Conservation (phyloP, 352 stramenopile species). For the Phytophthora megakarya region DNA sequence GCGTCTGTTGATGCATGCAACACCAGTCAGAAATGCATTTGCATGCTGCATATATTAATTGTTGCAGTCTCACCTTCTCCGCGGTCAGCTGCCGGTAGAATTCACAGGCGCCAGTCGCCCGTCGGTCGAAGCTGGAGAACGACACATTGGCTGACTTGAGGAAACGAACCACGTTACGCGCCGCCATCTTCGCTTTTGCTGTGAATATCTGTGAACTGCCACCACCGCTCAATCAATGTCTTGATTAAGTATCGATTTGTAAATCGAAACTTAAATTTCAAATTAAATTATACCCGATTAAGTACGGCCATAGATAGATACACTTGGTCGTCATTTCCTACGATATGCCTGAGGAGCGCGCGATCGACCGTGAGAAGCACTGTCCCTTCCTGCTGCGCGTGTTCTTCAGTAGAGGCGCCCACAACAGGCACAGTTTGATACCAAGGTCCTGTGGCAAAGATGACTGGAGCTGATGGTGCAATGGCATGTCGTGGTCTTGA, state of each 20-base stretch:
- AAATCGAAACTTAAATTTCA: slow-evolving; percentile 7
- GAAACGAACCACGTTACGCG: slow-evolving; percentile 85
- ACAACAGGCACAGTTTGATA: slow-evolving; percentile 48
- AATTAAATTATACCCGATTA: too few relatives aligned
- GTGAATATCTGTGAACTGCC: slow-evolving; percentile 17
- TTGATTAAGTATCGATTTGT: not conserved
- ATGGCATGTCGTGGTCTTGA: slow-evolving; percentile 10
- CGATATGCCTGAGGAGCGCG: slow-evolving; percentile 37
- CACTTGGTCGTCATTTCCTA: slow-evolving; percentile 8
- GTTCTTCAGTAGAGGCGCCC: slow-evolving; percentile 59
- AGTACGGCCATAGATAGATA: slow-evolving; percentile 8
- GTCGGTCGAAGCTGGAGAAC: slow-evolving; percentile 83
- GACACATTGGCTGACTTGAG: slow-evolving; percentile 85
- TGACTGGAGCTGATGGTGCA: slow-evolving; percentile 11
- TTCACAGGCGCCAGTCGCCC: slow-evolving; percentile 80
- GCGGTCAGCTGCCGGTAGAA: slow-evolving; percentile 86
- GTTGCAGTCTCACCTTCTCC: slow-evolving; percentile 56
- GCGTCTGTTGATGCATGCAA: slow-evolving; percentile 43
- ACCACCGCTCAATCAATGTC: slow-evolving; percentile 26
- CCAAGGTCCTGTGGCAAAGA: not conserved
- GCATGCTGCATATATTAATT: not conserved
- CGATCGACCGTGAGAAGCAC: slow-evolving; percentile 67
- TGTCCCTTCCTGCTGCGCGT: slow-evolving; percentile 74
- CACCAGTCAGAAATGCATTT: not conserved
- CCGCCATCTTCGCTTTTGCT: slow-evolving; percentile 57